Evolutionary conservation across 805 yeast genomes (phyloP), one percentile per base, ranked within the genome.

Genomic region (Metschnikowia matae): DNA sequence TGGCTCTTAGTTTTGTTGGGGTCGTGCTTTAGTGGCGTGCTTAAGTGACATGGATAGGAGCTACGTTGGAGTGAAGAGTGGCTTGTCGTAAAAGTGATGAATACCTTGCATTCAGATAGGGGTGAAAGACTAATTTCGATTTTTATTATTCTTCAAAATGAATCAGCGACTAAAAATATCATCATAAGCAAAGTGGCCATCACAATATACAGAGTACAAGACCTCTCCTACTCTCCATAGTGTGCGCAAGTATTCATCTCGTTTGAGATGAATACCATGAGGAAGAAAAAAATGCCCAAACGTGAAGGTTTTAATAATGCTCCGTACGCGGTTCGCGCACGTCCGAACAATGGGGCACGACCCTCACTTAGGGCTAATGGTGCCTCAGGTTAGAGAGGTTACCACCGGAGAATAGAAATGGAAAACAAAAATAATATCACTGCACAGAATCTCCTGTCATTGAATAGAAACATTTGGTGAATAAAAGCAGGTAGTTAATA

Each of bases 91-190:
- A 39, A 44, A 44, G 54, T 14, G 41, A 38, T 29, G 42, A 20
- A 32, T 39, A 44, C 50, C 39, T 44, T 51, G 57, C 57, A 18
- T 54, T 58, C 62, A 58, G 62, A 58, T 58, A 58, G 62, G 62
- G 62, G 62, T 58, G 62, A 58, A 58, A 58, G 62, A 58, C 62
- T 58, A 58, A 49, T 56, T 57, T 57, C 56, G 54, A 49, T 46
- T 47, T 50, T 47, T 36, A 42, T 41, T 49, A 52, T 38, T 56
- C 60, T 53, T 56, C 60, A 58, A 45, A 29, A 18, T 46, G 34
- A 44, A 36, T 57, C 61, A 56, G 61, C 53, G 48, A 49, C 33
- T 44, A 46, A 49, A 48, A 21, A 29, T 52, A 57, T 57, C 61
- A 56, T 57, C 61, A 57, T 40, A 50, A 44, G 58, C 57, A 52